phyloP scores from a whole-genome alignment of 2,329 filamentous ascomycete genomes.

The Leptographium procerum region DNA sequence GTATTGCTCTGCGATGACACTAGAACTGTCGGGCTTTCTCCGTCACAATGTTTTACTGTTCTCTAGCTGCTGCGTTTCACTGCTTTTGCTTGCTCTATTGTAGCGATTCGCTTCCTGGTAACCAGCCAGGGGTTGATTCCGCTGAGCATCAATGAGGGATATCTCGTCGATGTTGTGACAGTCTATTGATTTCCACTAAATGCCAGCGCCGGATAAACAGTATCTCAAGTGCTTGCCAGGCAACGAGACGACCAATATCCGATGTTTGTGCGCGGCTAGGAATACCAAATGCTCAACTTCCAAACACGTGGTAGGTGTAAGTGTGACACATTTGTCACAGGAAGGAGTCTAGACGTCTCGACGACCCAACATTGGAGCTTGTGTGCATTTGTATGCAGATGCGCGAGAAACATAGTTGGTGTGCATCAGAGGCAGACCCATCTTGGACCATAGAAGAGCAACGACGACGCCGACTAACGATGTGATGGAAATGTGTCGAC shows the following conservation, averaged over 20 bases:
- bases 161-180: constrained; percentile 5
- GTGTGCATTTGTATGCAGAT: constrained; percentile 2
- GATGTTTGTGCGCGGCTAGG: constrained; percentile 34
- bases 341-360: constrained; percentile 26
- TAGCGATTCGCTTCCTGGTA: constrained; percentile 20
- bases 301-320: background rate
- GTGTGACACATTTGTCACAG: constrained; percentile 21
- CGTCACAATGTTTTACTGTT: background rate
- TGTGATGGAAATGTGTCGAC: constrained; percentile 38
- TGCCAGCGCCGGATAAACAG: constrained; percentile 6
- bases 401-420: background rate
- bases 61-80: constrained; percentile 30
- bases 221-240: constrained; percentile 40
- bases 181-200: constrained; percentile 1
- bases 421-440: constrained; percentile 1
- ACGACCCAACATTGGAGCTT: constrained; percentile 8
- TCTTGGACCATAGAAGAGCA: constrained; percentile 17
- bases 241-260: constrained; percentile 27
- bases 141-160: constrained; percentile 6
- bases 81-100: constrained; percentile 34
- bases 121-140: constrained; percentile 13
- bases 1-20: constrained; percentile 5
- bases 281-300: constrained; percentile 46
- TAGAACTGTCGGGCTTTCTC: background rate
- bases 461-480: constrained; percentile 11